A percentile compares a stretch with the other conserved stretches of the same genome.
Evolutionary conservation across 2,329 filamentous ascomycete species (phyloP).

Genomic region (Apiospora aurea): DNA sequence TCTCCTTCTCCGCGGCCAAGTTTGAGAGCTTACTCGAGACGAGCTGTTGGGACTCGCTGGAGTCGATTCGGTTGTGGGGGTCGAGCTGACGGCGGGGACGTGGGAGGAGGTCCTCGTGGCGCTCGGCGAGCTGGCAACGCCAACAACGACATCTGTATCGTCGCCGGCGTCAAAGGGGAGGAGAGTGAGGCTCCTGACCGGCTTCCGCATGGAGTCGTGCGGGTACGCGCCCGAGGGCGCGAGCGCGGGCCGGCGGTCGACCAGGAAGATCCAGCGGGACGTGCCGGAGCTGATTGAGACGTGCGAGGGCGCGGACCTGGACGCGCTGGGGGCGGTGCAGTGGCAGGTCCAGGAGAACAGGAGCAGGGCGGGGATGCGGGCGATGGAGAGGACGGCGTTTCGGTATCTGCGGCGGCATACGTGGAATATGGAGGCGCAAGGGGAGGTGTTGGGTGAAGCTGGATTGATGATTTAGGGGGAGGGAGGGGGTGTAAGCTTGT

Average conservation of each 20-base stretch:
- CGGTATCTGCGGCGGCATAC: no score
- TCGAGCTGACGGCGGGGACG: neutral
- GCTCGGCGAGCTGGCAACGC: neutral
- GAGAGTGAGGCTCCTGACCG: neutral
- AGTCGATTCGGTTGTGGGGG: neutral
- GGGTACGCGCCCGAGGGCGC: neutral
- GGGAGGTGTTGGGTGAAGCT: no score
- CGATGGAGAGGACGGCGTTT: no score
- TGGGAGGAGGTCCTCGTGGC: neutral
- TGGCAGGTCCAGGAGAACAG: neutral
- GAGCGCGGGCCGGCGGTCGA: no score
- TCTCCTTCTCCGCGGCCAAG: neutral
- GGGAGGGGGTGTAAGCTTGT: no score
- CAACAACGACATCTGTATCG: no score
- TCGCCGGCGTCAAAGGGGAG: no score
- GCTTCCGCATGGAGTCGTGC: neutral
- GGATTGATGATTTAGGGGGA: no score
- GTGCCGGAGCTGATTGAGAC: neutral
- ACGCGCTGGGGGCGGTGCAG: neutral
- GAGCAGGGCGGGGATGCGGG: neutral
- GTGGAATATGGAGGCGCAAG: no score
- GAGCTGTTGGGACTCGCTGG: neutral
- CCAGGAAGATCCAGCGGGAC: neutral
- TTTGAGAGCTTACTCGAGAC: neutral
- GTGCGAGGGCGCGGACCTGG: neutral